These are phyloP conservation scores for Rhododendron ovatum DNA, from an alignment of 148 eudicot species.

Conservation along the genomic window DNA sequence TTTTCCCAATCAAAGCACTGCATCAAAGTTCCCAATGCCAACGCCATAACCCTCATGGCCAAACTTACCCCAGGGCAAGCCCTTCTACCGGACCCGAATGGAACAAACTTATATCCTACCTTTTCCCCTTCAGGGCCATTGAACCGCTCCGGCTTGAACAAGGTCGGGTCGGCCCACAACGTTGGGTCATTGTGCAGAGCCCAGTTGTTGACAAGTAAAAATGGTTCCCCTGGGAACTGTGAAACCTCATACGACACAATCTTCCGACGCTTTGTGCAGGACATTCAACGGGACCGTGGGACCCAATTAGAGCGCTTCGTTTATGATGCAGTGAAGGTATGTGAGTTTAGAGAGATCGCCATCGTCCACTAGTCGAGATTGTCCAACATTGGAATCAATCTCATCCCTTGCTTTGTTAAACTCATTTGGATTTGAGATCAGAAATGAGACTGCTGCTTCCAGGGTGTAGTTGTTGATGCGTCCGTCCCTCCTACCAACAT, in stretches of 20 bases:
- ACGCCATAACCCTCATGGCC: background rate
- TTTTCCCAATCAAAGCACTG: slow-evolving; percentile 9
- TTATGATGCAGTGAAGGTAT: slow-evolving; percentile 7
- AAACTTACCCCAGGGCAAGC: background rate
- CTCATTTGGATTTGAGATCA: background rate
- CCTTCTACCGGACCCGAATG: background rate
- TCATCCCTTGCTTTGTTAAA: slow-evolving; percentile 1
- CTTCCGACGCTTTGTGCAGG: background rate
- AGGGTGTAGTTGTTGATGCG: background rate
- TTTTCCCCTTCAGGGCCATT: background rate
- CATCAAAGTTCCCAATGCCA: slow-evolving; percentile 3
- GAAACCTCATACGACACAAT: background rate
- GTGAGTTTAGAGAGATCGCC: background rate
- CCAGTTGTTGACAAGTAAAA: background rate
- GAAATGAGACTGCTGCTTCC: background rate
- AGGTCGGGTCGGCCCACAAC: background rate
- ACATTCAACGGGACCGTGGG: background rate
- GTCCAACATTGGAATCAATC: slow-evolving; percentile 3
- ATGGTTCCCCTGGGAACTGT: background rate
- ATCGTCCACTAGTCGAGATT: background rate
- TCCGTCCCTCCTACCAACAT: background rate
- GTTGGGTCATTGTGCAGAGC: background rate
- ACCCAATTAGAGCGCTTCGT: background rate
- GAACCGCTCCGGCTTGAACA: background rate
- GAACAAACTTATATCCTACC: background rate